Base-by-base conservation (phyloP, 1,139 yeast species). In the Blastobotrys aristatus region DNA sequence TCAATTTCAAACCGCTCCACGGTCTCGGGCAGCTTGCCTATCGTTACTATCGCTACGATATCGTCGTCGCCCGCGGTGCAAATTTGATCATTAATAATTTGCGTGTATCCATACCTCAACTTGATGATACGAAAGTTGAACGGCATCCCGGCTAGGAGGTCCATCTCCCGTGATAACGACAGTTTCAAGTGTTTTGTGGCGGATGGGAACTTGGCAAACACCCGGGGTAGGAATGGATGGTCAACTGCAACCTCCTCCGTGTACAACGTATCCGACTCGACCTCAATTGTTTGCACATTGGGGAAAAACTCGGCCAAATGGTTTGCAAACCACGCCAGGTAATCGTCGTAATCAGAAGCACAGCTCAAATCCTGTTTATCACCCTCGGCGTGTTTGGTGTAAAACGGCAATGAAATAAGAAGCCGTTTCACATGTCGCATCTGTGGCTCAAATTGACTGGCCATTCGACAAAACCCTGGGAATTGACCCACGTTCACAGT, bases 41-140 rank as follows among this genome's bases (percentile, higher is more conserved):
- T 27, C 24, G 31, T 34, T 16, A 46, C 44, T 16, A 31, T 36
- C n/a, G 48, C 48, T 3, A 40, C 38, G 5, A 35, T 32, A 22
- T 46, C 48, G 27, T 40, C 48, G 31, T 46, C 48, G 14, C 48
- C 48, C 18, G 48, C 48, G 3, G 45, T 46, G 33, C 37, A 37
- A 10, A 46, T 11, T 10, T 13, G 16, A 5, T 40, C 21, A 17
- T 26, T 38, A 14, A 46, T 37, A 6, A 46, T 46, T 22, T 46
- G 48, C 6, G 48, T 46, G 31, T 46, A 46, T 18, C 48, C 48
- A 31, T 35, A 46, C 8, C 48, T 21, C 27, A 46, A 33, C 33
- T 40, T 46, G 27, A 46, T 42, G 21, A 46, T 46, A 4, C 44
- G 36, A 14, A 46, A 46, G 11, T 46, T 41, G 22, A 40, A 46